Base-by-base conservation (phyloP, 169 alveolate species). In the Blepharisma undulans region DNA sequence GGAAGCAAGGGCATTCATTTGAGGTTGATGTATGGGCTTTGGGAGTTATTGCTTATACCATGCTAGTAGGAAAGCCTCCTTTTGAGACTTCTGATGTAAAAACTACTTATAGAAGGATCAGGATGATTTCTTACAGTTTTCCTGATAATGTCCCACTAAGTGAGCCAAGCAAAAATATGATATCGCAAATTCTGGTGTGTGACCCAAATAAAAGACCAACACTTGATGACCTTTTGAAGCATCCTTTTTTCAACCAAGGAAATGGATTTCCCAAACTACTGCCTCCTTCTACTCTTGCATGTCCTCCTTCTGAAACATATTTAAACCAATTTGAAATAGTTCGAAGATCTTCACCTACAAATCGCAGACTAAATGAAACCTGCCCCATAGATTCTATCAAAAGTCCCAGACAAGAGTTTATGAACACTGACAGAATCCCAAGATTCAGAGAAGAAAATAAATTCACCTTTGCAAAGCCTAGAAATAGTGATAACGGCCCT, bases 41-140 rank as follows among this genome's bases (percentile, higher is more conserved):
- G 2, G 98, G 98, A 7, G 98, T 97, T 36, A 95, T 97, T 18
- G 94, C 95, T 29, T 97, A 97, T 93, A 96, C 98, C 10, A 74
- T 97, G 36, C 76, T 96, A 27, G 90, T 96, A 10, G 98, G 98
- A 3, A 92, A 91, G 84, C 98, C 98, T 8, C 98, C 98, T 4
- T 97, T 95, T 91, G 98, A 97, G 94, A 95, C 98, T 81, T 85
- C 89, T 48, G 98, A 96, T 92, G 97, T 97, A 21, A 96, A 98
- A 86, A 92, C 95, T 21, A 98, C 98, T 48, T 96, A 98, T 92
- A 93, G 94, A 87, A 96, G 95, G 91, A 97, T 97, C 27, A 94
- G 97, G 93, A 89, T 94, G 94, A 96, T 94, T 91, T 89, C 96
- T 72, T 96, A 96, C 87, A 72, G 95, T 14, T 96, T 96, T 78